Base-by-base conservation (phyloP, 139 green algal genomes). In the Ettlia oleoabundans region DNA sequence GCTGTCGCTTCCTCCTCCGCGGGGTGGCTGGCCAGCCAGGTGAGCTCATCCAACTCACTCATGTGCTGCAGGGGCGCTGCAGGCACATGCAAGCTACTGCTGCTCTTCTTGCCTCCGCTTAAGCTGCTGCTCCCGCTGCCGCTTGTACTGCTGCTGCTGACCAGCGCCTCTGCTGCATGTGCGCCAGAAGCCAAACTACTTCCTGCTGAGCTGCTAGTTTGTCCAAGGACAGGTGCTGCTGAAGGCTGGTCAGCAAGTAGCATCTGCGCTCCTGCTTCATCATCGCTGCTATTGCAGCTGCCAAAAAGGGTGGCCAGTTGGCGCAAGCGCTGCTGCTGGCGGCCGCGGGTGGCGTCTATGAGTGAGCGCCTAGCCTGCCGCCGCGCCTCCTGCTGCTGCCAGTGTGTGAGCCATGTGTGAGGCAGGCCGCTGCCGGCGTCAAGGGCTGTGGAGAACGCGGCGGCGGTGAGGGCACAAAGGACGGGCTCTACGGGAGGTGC, bases 11-110 rank as follows among this genome's bases (percentile, higher is more conserved):
- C n/a, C n/a, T n/a, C n/a, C n/a, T n/a, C n/a, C n/a, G n/a, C n/a
- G n/a, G 80, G 80, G 71, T 84, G 64, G 80, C 67, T 80, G 30
- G 80, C 80, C 71, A 84, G 47, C 80, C 80, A 84, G 2, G 80
- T 80, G 24, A 84, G 58, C 24, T 84, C 66, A 55, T 84, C 80
- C 19, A 84, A 9, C 22, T 52, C 47, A 19, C 43, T 80, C 41
- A 52, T 70, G 5, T 66, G 21, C 35, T 72, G 64, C 28, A 65
- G 67, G 1, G 70, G 22, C n/a, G n/a, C n/a, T n/a, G n/a, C n/a
- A 1, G 68, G 68, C 52, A 84, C 13, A 19, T 80, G 63, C 13
- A 80, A 38, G 53, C 73, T 80, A n/a, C 65, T 33, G 37, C 18
- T 33, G 35, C 33, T 35, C 9, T 9, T 10, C 65, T 24, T 3